Evolutionary conservation across 2,329 filamentous ascomycete genomes (phyloP).

Genomic region (Penicillium sp.): DNA sequence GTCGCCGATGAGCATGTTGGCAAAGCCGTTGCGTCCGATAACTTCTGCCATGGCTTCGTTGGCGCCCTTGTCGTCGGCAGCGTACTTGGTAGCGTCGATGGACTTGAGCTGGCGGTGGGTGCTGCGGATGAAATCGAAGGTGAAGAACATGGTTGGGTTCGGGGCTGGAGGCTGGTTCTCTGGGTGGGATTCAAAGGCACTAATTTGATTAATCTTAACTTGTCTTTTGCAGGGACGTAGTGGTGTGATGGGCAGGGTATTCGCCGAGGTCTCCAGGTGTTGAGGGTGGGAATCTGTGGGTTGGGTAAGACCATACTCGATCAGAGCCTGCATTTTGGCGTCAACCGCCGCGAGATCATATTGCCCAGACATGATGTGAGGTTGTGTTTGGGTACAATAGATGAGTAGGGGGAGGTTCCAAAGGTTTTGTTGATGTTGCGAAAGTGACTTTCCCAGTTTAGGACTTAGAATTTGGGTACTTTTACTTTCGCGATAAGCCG

Average conservation of each 20-base stretch:
- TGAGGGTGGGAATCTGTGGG: no score
- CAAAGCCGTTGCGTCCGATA: constrained; percentile 34
- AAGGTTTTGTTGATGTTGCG: constrained; percentile 21
- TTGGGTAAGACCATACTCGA: constrained; percentile 21
- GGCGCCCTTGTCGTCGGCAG: constrained; percentile 24
- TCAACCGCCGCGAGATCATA: constrained; percentile 17
- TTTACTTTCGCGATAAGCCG: neutral
- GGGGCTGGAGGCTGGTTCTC: constrained; percentile 35
- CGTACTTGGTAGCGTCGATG: constrained; percentile 31
- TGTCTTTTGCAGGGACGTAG: neutral
- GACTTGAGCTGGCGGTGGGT: constrained; percentile 56
- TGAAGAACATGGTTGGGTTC: constrained; percentile 51
- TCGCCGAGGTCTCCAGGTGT: no score
- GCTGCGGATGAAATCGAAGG: constrained; percentile 71
- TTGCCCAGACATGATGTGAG: constrained; percentile 14
- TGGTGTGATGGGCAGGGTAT: neutral
- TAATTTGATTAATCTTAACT: constrained; percentile 14
- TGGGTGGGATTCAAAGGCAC: constrained; percentile 36
- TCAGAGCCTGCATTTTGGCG: constrained; percentile 29
- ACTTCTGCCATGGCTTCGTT: constrained; percentile 26
- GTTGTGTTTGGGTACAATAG: no score
- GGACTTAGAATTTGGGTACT: no score
- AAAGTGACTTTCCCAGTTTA: no score
- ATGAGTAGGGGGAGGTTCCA: no score
- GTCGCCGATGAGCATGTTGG: constrained; percentile 32